A percentile compares a stretch with the other conserved stretches of the same genome.
Conservation (phyloP, 495 filamentous ascomycete genomes). For the Xylaria acuta region DNA sequence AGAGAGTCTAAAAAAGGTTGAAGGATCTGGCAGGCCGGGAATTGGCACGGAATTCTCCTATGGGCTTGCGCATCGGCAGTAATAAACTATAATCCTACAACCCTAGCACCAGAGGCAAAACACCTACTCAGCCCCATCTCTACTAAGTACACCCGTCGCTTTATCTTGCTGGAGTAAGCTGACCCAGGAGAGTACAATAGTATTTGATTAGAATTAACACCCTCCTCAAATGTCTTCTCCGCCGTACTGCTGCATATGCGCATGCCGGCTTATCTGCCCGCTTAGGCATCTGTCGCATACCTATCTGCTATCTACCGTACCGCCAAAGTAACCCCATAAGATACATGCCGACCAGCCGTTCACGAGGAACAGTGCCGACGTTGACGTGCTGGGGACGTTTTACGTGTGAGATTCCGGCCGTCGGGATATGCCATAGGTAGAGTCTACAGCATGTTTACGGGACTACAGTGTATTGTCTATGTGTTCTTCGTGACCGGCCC, state of each 20-base stretch:
- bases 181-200: conserved; percentile 2
- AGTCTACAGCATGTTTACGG: no score
- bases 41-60: background rate
- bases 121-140: conserved; percentile 12
- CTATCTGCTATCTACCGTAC: background rate
- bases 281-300: background rate
- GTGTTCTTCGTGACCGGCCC: background rate
- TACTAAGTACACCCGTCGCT: background rate
- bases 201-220: conserved; percentile 21
- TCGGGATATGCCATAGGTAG: background rate
- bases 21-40: conserved; percentile 4
- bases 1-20: conserved; percentile 8
- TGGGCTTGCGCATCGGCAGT: conserved; percentile 2
- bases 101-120: background rate
- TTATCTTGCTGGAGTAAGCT: conserved; percentile 20
- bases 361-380: background rate
- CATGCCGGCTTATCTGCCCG: background rate
- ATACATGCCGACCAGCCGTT: background rate
- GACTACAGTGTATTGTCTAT: background rate
- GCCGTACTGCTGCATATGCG: conserved; percentile 4
- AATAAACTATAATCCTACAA: background rate
- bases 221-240: background rate
- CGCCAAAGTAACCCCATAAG: background rate
- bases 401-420: background rate
- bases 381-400: background rate